Percentiles rank a stretch among this genome's conserved stretches.
phyloP scores from a whole-genome alignment of 257 asterid species.

The Jaltomata sinuosa region DNA sequence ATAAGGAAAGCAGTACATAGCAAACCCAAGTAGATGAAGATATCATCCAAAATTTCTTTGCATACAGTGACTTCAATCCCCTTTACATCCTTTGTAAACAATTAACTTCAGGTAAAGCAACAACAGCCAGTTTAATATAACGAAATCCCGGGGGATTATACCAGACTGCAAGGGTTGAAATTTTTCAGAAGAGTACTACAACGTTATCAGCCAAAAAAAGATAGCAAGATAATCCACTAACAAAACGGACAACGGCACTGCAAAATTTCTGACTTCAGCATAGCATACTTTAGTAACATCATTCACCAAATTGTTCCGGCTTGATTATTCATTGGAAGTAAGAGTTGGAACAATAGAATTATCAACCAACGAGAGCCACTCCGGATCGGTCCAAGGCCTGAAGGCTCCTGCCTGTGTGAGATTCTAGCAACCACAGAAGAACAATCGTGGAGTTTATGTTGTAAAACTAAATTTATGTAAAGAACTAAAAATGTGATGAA shows the following conservation, averaged over 20 bases:
- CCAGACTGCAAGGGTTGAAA: neutral
- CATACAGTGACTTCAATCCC: neutral
- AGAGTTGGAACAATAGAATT: neutral
- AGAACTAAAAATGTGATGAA: neutral
- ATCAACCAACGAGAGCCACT: neutral
- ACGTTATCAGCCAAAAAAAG: neutral
- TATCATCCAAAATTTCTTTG: neutral
- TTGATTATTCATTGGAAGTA: neutral
- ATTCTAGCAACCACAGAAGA: conserved; percentile 1
- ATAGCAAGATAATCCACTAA: neutral
- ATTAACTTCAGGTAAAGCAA: neutral
- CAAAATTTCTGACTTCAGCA: neutral
- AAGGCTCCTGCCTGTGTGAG: conserved; percentile 1
- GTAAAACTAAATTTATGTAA: neutral
- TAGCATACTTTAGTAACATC: neutral
- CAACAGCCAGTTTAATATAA: neutral
- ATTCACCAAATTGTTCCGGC: neutral
- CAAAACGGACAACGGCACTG: neutral
- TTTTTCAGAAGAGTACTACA: neutral
- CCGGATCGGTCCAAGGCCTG: neutral
- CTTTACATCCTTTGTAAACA: neutral
- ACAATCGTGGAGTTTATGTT: neutral
- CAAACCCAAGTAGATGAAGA: neutral
- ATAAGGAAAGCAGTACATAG: neutral
- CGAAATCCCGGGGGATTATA: neutral